Evolutionary conservation across 164 flowering plant species (phyloP).

Genomic region (Chimonanthus praecox): DNA sequence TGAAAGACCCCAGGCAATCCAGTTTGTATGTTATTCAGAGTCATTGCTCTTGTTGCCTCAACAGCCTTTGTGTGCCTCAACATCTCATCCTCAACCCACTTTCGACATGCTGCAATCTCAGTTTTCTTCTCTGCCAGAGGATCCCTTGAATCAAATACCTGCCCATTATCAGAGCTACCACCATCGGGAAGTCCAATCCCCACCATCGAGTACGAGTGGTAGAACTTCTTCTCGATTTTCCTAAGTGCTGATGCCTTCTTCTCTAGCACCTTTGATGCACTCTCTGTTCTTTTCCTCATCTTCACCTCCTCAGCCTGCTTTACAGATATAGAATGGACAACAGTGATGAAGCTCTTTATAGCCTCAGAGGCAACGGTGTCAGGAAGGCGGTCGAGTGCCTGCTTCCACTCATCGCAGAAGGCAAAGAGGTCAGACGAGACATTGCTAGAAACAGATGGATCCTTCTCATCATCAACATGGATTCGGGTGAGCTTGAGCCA

Average conservation of each 20-base stretch:
- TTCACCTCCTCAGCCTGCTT: constrained; percentile 83
- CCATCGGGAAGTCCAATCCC: constrained; percentile 68
- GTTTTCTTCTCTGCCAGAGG: constrained; percentile 86
- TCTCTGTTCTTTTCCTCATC: constrained; percentile 62
- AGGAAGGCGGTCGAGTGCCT: constrained; percentile 84
- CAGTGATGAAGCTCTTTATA: constrained; percentile 84
- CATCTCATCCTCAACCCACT: constrained; percentile 90
- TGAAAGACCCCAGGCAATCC: constrained; percentile 97
- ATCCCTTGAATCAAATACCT: constrained; percentile 71
- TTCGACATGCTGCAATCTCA: constrained; percentile 67
- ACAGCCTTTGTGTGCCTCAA: constrained; percentile 76
- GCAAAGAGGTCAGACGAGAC: constrained; percentile 24
- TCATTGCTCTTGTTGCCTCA: constrained; percentile 95
- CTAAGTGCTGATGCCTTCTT: constrained; percentile 68
- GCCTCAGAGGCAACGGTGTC: constrained; percentile 95
- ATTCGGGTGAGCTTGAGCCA: constrained; percentile 77
- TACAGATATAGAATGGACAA: constrained; percentile 63
- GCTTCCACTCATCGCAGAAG: constrained; percentile 94
- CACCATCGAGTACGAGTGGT: constrained; percentile 83
- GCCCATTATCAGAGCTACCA: constrained; percentile 35
- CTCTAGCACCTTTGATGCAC: constrained; percentile 76
- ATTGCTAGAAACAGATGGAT: constrained; percentile 25
- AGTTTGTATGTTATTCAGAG: constrained; percentile 86
- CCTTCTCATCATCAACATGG: constrained; percentile 41
- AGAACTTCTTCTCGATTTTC: constrained; percentile 76